Base-by-base conservation (phyloP, 2,329 filamentous ascomycete species). In the Xylaria polymorpha region DNA sequence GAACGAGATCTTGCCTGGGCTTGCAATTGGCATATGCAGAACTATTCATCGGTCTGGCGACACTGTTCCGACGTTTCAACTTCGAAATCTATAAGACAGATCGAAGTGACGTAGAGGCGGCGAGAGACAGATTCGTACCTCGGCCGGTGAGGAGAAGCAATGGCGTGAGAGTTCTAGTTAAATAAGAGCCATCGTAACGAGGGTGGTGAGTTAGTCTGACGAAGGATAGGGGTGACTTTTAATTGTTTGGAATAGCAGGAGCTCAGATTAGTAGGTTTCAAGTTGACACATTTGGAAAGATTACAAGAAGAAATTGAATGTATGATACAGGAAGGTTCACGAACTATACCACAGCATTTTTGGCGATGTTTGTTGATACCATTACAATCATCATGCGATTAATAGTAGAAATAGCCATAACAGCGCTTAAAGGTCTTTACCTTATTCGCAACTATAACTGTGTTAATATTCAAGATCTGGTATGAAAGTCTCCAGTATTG, bases 21-120 rank as follows among this genome's bases (percentile, higher is more conserved):
- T 29, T 67, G 41, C 39, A 67, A 6, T 43, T 67, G 6, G 64
- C 64, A 5, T 56, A 48, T 10, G 59, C 59, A 14, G 64, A 62
- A 35, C 37, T 67, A 3, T 67, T 37, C 51, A 37, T 67, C 2
- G 50, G 58, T 25, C 43, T 67, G 1, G 64, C 64, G 1, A 39
- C 41, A 6, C 1, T 67, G 18, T 67, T 67, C 12, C 43, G 50
- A n/a, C 58, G 50, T n/a, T 58, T 55, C 44, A 22, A 25, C 15
- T 37, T 56, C 2, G 58, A 67, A 25, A n/a, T 62, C 4, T 62
- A 39, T 9, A 50, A 62, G 22, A 62, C 64, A 12, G 20, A 8
- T 4, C 39, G 59, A 18, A 44, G 46, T n/a, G 51, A 35, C 20
- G 51, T 67, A 6, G 64, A 67, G 7, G 14, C 15, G 20, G 25